Evolutionary conservation across 2,329 filamentous ascomycete species (phyloP), one percentile per base, ranked within the genome.

Genomic region (Cercospora sojina): DNA sequence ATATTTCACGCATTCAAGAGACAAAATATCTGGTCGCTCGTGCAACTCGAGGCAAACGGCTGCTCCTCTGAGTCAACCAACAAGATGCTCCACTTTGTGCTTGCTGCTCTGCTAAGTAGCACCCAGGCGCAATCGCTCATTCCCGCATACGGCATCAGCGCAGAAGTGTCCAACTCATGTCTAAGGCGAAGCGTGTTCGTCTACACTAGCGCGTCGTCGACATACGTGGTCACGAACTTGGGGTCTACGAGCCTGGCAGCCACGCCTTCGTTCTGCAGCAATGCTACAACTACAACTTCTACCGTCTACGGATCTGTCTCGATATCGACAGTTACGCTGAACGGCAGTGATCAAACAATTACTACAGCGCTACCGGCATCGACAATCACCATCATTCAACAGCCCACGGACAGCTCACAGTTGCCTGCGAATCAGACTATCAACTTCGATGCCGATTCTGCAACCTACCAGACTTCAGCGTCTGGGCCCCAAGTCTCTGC

Each of bases 211-310:
- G 53, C n/a, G 7, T 64, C 62, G 10, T 49, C 55, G 23, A 59
- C 53, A 18, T 59, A 43, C 31, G 38, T 59, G n/a, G 62, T 64
- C 23, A 59, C 62, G 35, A 23, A 64, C 35, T 27, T 64, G n/a
- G 55, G 62, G 3, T 31, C 51, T 10, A 49, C 62, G n/a, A 49
- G 41, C 29, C 13, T 57, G 27, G 32, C 51, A 31, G 16, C 43
- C 13, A 51, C 41, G 23, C 51, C 62, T 16, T 43, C 62, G 18
- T 59, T 32, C 35, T 64, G 55, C 29, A 49, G 35, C 38, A 59
- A 64, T 49, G 55, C 55, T 49, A 59, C 55, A 18, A 59, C 53
- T 29, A 32, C 47, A 16, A 53, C 20, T 35, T 23, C 59, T 13
- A 55, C 59, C 1, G 43, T 53, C 27, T 55, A 38, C 20, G 59